These are phyloP conservation scores for Pezicula neosporulosa DNA, from an alignment of 2,329 filamentous ascomycete species.

Conservation along the genomic window DNA sequence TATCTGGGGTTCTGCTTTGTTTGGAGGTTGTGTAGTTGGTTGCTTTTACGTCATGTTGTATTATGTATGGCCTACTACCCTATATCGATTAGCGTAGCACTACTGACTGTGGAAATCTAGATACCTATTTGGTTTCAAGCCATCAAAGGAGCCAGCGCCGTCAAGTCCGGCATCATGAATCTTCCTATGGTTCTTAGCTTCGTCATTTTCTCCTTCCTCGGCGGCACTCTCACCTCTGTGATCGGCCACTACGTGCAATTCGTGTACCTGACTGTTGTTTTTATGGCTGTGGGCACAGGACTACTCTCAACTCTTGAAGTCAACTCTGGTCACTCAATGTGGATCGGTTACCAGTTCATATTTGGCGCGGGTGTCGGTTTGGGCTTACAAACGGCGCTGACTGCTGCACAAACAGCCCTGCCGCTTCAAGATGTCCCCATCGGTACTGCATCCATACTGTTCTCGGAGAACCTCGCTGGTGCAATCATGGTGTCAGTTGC, in stretches of 20 bases:
- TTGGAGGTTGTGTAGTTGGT: constrained; percentile 13
- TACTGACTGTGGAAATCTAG: constrained; percentile 28
- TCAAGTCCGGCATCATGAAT: constrained; percentile 34
- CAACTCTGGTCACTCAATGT: constrained; percentile 28
- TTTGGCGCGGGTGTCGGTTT: constrained; percentile 19
- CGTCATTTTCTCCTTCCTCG: constrained; percentile 24
- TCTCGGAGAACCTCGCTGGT: constrained; percentile 28
- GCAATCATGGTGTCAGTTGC: constrained; percentile 29
- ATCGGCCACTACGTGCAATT: constrained; percentile 24
- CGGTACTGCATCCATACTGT: constrained; percentile 25
- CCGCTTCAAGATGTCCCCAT: constrained; percentile 14
- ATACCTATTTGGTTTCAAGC: constrained; percentile 44
- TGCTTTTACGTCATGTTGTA: constrained; percentile 20
- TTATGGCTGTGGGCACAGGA: constrained; percentile 34
- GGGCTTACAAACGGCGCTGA: constrained; percentile 13
- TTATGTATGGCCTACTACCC: constrained; percentile 1
- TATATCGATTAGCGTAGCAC: constrained; percentile 27
- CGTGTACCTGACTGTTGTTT: constrained; percentile 13
- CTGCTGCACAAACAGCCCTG: constrained; percentile 18
- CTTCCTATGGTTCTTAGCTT: constrained; percentile 29
- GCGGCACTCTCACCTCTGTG: constrained; percentile 27
- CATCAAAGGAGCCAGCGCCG: constrained; percentile 33
- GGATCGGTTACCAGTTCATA: constrained; percentile 25
- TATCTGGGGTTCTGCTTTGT: constrained; percentile 14
- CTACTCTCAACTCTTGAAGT: constrained; percentile 33